Conservation (phyloP, 2,329 filamentous ascomycete species). For the Cladobotryum protrusum region DNA sequence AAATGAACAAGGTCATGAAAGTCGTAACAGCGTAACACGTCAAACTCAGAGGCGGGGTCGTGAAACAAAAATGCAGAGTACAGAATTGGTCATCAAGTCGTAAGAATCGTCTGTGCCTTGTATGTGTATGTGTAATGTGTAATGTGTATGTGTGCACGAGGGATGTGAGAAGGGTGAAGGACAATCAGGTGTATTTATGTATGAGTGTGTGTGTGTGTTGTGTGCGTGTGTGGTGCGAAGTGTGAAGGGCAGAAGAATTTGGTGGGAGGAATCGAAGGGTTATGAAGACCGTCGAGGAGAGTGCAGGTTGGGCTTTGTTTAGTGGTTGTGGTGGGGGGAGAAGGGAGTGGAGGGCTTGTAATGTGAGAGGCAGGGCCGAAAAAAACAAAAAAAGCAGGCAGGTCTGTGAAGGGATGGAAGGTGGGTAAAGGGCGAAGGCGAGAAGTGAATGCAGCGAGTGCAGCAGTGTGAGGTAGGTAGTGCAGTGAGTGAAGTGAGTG, state of each 20-base stretch:
- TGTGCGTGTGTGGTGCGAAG: conserved; percentile 1
- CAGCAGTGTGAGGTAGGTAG: too few relatives aligned
- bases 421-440: neutral
- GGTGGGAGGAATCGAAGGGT: neutral
- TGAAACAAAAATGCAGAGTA: conserved; percentile 7
- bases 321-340: neutral
- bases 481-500: too few relatives aligned
- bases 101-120: conserved; percentile 8
- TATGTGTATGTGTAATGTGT: neutral
- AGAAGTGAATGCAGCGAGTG: neutral
- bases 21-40: conserved; percentile 5
- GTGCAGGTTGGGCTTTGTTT: neutral
- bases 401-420: neutral
- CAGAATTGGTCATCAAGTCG: conserved; percentile 10
- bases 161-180: conserved; percentile 6
- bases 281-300: neutral
- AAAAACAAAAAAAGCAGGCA: neutral
- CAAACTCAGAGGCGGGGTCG: neutral
- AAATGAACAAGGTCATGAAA: conserved; percentile 3
- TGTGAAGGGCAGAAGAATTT: neutral
- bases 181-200: neutral
- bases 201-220: conserved; percentile 5
- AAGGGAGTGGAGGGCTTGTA: neutral
- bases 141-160: neutral
- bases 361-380: neutral